Conservation (phyloP, 2,329 filamentous ascomycete genomes). For the Endothia cerciana region DNA sequence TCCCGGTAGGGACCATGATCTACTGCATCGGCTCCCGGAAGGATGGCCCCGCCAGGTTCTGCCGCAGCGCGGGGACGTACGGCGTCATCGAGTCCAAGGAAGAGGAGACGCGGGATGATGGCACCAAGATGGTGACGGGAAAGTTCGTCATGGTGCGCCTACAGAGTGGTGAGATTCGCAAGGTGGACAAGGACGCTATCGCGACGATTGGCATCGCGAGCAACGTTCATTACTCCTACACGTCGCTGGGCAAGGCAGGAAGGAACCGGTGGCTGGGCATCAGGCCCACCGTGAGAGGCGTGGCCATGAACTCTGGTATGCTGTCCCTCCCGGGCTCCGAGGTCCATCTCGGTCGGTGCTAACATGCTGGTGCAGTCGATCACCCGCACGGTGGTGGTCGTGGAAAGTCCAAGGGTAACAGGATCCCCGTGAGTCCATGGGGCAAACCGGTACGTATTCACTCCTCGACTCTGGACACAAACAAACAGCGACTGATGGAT, state of each 20-base stretch:
- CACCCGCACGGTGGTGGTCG: constrained; percentile 98
- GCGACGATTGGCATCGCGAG: constrained; percentile 93
- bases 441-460: constrained; percentile 78
- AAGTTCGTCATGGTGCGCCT: constrained; percentile 83
- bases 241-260: constrained; percentile 92
- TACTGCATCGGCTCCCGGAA: constrained; percentile 84
- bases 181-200: constrained; percentile 88
- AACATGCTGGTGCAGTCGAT: constrained; percentile 61
- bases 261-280: constrained; percentile 93
- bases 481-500: constrained; percentile 37
- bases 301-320: constrained; percentile 96
- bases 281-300: constrained; percentile 90
- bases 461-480: constrained; percentile 6
- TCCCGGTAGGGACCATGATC: constrained; percentile 90
- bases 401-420: constrained; percentile 99
- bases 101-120: constrained; percentile 67
- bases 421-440: constrained; percentile 94
- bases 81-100: constrained; percentile 89
- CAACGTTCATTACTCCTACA: constrained; percentile 89
- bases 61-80: constrained; percentile 91
- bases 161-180: constrained; percentile 90
- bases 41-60: constrained; percentile 82
- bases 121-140: constrained; percentile 65
- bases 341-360: constrained; percentile 9
- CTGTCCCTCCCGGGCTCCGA: constrained; percentile 23